These are phyloP conservation scores for Haplosporangium gracile DNA, from an alignment of 192 early-diverging fungal species.

Conservation along the genomic window DNA sequence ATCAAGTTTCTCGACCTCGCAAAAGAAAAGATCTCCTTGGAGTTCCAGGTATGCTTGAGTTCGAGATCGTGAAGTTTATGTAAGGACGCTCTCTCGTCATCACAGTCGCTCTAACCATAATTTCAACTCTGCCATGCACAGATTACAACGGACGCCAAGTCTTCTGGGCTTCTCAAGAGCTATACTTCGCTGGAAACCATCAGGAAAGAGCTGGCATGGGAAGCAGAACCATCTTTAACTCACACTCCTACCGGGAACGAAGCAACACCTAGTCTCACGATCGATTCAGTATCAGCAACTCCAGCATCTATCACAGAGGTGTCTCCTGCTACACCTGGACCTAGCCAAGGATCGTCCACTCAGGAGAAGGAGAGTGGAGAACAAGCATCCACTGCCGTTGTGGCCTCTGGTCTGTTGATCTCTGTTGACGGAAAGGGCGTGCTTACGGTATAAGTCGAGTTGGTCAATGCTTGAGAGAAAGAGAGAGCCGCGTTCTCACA, in stretches of 20 bases:
- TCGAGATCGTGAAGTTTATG: background rate
- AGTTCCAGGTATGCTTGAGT: conserved; percentile 53
- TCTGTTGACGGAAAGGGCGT: conserved; percentile 37
- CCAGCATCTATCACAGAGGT: conserved; percentile 10
- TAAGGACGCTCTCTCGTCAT: background rate
- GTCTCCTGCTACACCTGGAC: conserved; percentile 28
- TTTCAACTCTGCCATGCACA: background rate
- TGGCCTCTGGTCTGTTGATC: conserved; percentile 30
- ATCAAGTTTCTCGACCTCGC: conserved; percentile 47
- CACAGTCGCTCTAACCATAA: background rate
- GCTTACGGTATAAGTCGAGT: background rate
- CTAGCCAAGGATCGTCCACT: background rate
- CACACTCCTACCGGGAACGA: background rate
- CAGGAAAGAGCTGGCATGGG: conserved; percentile 23
- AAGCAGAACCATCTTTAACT: background rate
- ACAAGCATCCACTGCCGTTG: background rate
- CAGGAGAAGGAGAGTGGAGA: background rate
- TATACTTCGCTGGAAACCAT: conserved; percentile 34
- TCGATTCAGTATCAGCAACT: conserved; percentile 28
- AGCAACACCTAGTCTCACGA: conserved; percentile 17
- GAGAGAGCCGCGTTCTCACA: no score
- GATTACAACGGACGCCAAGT: conserved; percentile 29
- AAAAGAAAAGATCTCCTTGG: conserved; percentile 54
- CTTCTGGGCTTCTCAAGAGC: conserved; percentile 8
- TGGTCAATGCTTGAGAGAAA: background rate